Conservation (phyloP, 306 rosid species). For the Cucumis sativus region DNA sequence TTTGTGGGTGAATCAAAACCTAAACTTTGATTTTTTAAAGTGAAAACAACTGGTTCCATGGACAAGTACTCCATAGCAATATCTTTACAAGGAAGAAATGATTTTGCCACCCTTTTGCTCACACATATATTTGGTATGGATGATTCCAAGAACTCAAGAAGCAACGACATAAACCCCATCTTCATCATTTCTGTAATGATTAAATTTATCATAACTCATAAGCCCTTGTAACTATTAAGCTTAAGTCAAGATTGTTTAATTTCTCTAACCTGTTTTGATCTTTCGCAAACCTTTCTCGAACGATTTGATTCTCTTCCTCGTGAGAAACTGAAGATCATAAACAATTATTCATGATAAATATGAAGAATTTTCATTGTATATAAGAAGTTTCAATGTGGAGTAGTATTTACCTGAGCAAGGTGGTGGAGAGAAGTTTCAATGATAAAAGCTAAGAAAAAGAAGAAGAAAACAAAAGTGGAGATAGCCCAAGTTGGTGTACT, state of each 20-base stretch:
- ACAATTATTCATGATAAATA: no score
- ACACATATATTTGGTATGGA: constrained; percentile 56
- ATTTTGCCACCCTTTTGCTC: constrained; percentile 16
- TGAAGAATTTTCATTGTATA: not conserved
- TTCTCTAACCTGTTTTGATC: constrained; percentile 34
- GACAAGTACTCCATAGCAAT: not conserved
- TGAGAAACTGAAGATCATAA: constrained; percentile 21
- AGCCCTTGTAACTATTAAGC: not conserved
- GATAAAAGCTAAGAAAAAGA: constrained; percentile 28
- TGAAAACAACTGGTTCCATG: constrained; percentile 1
- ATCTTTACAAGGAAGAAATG: constrained; percentile 40
- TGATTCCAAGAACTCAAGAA: constrained; percentile 33
- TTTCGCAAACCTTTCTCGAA: constrained; percentile 34
- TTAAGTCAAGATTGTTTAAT: no score
- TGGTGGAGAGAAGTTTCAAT: constrained; percentile 37
- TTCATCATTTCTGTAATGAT: constrained; percentile 36
- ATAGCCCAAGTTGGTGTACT: constrained; percentile 63
- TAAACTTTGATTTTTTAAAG: constrained; percentile 7
- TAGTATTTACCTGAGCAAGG: constrained; percentile 24
- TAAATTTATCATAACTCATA: no score
- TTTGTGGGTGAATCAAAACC: constrained; percentile 2
- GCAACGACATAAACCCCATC: constrained; percentile 44
- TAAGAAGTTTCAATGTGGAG: not conserved
- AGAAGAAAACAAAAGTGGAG: constrained; percentile 24
- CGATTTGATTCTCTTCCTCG: constrained; percentile 30